Percentiles rank a stretch among this genome's conserved stretches.
Evolutionary conservation across 805 yeast species (phyloP).

Genomic region (Candida michaelii): DNA sequence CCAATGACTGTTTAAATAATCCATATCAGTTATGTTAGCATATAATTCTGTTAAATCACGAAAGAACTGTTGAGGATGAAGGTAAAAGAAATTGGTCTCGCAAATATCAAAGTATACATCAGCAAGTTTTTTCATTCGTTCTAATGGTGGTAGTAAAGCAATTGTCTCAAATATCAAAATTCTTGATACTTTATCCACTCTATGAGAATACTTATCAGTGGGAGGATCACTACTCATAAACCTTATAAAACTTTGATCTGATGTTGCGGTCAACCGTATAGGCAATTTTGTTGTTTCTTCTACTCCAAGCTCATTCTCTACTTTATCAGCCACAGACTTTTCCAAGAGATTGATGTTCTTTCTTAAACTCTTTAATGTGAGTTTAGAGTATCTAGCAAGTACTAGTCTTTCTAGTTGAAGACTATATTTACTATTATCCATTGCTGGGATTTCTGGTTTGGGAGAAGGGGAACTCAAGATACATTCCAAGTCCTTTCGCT

Average conservation of each 20-base stretch:
- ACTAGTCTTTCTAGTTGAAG: conserved; percentile 17
- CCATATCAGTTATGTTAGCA: conserved; percentile 10
- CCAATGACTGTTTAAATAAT: conserved; percentile 15
- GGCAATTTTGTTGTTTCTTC: conserved; percentile 2
- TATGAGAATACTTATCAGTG: conserved; percentile 5
- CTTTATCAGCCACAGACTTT: conserved; percentile 10
- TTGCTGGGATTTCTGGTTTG: conserved; percentile 1
- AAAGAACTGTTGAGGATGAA: conserved; percentile 12
- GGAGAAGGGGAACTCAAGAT: conserved; percentile 12
- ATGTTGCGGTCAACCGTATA: conserved; percentile 13
- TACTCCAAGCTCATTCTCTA: not conserved
- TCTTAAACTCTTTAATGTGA: conserved; percentile 11
- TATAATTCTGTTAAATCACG: conserved; percentile 10
- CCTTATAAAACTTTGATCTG: conserved; percentile 19
- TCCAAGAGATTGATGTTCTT: conserved; percentile 16
- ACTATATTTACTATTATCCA: conserved; percentile 10
- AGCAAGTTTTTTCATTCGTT: conserved; percentile 11
- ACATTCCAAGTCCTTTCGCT: conserved; percentile 13
- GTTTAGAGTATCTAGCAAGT: conserved; percentile 12
- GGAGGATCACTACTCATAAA: conserved; percentile 14
- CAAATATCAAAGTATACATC: conserved; percentile 16
- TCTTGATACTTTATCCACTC: conserved; percentile 8
- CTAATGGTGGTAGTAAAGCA: conserved; percentile 13
- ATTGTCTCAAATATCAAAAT: conserved; percentile 13
- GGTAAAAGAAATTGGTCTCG: conserved; percentile 19